Conservation (phyloP, 768 basidiomycete species). For the Lentinula aciculospora region DNA sequence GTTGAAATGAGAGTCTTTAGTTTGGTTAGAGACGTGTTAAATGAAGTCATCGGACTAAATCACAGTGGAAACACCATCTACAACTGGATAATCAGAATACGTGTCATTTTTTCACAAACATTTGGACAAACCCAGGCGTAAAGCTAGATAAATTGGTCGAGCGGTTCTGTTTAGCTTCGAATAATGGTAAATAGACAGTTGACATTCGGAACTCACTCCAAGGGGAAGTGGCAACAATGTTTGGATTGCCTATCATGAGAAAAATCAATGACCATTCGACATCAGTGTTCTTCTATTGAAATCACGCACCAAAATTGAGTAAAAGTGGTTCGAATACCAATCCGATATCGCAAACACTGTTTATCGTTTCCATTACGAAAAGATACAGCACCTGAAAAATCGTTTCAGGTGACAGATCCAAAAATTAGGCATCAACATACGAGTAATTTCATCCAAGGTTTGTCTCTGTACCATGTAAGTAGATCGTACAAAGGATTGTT, state of each 20-base stretch:
- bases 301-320: conserved; percentile 1
- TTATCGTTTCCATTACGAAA: conserved; percentile 2
- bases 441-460: conserved; percentile 2
- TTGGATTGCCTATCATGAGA: not conserved
- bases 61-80: conserved; percentile 4
- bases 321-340: conserved; percentile 6
- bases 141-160: not conserved
- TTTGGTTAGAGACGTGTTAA: not conserved
- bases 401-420: not conserved
- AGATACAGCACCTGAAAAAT: conserved; percentile 2
- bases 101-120: not conserved
- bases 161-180: not conserved
- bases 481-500: too few species aligned
- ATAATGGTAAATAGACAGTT: not conserved
- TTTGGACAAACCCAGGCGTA: not conserved
- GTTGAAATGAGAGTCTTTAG: conserved; percentile 5
- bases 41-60: not conserved
- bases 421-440: not conserved
- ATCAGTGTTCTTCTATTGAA: too few species aligned
- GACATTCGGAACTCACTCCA: not conserved
- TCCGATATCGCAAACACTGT: conserved; percentile 4
- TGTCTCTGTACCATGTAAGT: not conserved
- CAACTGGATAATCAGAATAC: not conserved
- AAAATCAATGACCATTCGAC: not conserved
- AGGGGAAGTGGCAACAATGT: conserved; percentile 4